phyloP scores from a whole-genome alignment of 257 asterid species.

The Nicotiana obtusifolia region DNA sequence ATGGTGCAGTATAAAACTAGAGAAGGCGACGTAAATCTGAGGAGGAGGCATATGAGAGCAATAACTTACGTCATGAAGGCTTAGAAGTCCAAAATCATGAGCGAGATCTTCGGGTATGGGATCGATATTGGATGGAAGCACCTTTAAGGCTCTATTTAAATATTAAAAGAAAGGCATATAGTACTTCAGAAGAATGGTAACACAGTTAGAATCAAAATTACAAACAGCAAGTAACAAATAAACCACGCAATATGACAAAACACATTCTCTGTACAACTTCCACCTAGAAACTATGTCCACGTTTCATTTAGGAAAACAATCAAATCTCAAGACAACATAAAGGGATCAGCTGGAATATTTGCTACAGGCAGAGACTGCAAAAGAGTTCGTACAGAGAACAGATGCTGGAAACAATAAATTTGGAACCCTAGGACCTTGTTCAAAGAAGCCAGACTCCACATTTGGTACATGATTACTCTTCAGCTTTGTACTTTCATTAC shows the following conservation, averaged over 20 bases:
- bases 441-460: background rate
- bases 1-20: background rate
- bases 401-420: background rate
- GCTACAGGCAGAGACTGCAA: background rate
- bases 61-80: slow-evolving; percentile 67
- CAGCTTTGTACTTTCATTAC: background rate
- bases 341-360: background rate
- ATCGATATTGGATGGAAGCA: slow-evolving; percentile 61
- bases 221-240: background rate
- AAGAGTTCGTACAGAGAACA: background rate
- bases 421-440: background rate
- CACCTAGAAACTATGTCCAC: background rate
- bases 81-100: slow-evolving; percentile 52
- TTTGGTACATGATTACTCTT: background rate
- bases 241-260: background rate
- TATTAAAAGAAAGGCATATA: slow-evolving; percentile 13
- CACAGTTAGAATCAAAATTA: background rate
- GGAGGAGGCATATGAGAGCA: background rate
- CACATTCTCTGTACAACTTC: background rate
- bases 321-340: background rate
- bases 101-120: slow-evolving; percentile 73
- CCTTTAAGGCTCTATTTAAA: slow-evolving; percentile 56
- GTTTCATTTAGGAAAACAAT: background rate
- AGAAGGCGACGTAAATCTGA: background rate
- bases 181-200: background rate